A percentile compares a stretch with the other conserved stretches of the same genome.
These are phyloP conservation scores for Gossypium ekmanianum DNA, from an alignment of 345 rosid species.

Conservation along the genomic window DNA sequence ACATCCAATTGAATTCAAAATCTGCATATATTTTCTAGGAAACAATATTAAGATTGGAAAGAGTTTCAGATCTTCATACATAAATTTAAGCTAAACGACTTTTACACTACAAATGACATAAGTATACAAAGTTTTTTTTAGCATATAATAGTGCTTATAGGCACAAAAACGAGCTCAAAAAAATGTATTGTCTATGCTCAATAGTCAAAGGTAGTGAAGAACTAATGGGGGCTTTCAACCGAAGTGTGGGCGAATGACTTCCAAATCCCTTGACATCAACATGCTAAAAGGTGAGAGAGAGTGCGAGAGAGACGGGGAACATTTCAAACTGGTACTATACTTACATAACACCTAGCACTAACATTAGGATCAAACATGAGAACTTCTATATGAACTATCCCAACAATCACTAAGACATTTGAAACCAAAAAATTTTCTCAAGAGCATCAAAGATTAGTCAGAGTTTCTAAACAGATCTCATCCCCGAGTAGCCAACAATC, in stretches of 20 bases:
- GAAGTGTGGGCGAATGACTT: background rate
- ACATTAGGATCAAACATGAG: background rate
- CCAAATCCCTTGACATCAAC: slow-evolving; percentile 1
- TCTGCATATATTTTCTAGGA: background rate
- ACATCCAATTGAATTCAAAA: background rate
- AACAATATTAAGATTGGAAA: background rate
- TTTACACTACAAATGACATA: background rate
- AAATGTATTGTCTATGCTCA: background rate
- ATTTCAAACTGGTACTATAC: background rate
- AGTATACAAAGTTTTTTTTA: background rate
- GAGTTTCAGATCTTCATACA: background rate
- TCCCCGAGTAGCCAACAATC: background rate
- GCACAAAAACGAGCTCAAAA: background rate
- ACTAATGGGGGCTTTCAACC: background rate
- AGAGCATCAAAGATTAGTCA: background rate
- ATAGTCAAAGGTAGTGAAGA: background rate
- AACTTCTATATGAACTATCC: background rate
- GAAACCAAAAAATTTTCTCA: slow-evolving; percentile 3
- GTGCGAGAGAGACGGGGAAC: background rate
- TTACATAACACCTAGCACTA: background rate
- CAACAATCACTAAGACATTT: background rate
- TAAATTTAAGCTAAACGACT: background rate
- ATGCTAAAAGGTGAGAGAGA: background rate
- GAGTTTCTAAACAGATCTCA: background rate
- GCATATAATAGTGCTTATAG: background rate